phyloP scores from a whole-genome alignment of 2,329 filamentous ascomycete genomes.

The Fusarium tuaranense region DNA sequence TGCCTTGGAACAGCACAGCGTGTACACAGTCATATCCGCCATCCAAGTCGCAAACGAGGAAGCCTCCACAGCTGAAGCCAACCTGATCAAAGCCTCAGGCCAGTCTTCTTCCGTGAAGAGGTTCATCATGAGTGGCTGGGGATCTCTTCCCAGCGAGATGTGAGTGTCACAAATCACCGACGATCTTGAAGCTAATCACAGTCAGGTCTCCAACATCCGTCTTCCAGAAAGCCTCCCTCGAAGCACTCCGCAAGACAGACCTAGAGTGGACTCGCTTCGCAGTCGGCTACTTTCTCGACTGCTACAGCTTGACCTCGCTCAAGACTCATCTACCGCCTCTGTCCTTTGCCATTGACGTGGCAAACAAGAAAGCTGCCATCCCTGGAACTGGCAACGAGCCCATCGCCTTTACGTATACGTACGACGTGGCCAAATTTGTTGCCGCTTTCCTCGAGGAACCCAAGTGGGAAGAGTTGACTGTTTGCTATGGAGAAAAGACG shows the following conservation, averaged over 20 bases:
- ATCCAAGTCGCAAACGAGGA: slow-evolving; percentile 7
- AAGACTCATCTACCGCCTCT: neutral
- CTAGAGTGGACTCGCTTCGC: neutral
- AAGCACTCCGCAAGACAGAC: neutral
- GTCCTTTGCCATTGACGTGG: neutral
- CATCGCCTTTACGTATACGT: neutral
- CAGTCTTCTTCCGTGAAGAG: neutral
- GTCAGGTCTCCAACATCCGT: neutral
- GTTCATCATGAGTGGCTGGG: neutral
- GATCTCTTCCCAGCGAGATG: slow-evolving; percentile 1
- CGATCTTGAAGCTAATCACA: neutral
- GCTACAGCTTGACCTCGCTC: neutral
- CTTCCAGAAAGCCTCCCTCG: neutral
- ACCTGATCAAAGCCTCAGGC: neutral
- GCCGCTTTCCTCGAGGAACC: neutral
- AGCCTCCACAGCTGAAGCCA: neutral
- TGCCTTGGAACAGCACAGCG: neutral
- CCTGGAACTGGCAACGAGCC: neutral
- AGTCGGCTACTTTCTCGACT: neutral
- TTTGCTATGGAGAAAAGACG: neutral
- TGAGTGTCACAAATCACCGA: neutral
- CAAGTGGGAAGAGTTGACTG: neutral
- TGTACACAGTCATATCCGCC: slow-evolving; percentile 7
- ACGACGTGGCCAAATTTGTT: neutral
- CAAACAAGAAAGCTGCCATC: neutral